phyloP scores from a whole-genome alignment of 2,329 filamentous ascomycete species.

The Mycogone perniciosa region DNA sequence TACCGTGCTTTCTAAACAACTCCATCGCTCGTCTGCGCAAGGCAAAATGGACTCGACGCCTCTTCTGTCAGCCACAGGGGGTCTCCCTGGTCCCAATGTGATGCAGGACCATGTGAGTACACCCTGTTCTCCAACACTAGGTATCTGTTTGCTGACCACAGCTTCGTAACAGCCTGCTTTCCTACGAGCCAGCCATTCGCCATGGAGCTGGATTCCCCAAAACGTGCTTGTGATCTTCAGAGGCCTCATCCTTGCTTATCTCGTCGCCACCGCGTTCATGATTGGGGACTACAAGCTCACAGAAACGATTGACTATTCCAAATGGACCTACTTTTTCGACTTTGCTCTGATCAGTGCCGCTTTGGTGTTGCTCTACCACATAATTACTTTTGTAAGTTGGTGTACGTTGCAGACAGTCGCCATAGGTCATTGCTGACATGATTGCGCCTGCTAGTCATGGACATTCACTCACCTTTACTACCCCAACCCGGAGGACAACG shows the following conservation, averaged over 20 bases:
- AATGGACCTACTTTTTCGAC: slow-evolving; percentile 41
- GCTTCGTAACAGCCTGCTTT: slow-evolving; percentile 39
- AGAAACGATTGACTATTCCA: slow-evolving; percentile 31
- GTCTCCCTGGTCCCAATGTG: slow-evolving; percentile 27
- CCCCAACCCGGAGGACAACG: slow-evolving; percentile 34
- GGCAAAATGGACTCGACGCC: slow-evolving; percentile 30
- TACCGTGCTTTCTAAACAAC: neutral
- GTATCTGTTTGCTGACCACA: slow-evolving; percentile 12
- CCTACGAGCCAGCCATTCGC: slow-evolving; percentile 45
- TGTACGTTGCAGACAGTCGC: neutral
- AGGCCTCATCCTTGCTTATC: slow-evolving; percentile 36
- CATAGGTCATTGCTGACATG: neutral
- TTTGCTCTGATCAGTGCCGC: slow-evolving; percentile 41
- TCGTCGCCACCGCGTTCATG: slow-evolving; percentile 36
- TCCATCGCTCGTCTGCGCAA: neutral
- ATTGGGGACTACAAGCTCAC: slow-evolving; percentile 41
- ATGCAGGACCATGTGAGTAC: slow-evolving; percentile 31
- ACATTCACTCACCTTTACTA: slow-evolving; percentile 47
- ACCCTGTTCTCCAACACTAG: neutral
- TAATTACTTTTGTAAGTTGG: slow-evolving; percentile 40
- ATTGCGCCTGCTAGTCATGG: slow-evolving; percentile 34
- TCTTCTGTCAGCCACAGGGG: slow-evolving; percentile 25
- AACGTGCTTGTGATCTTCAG: slow-evolving; percentile 39
- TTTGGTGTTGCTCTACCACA: slow-evolving; percentile 39
- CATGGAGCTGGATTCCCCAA: slow-evolving; percentile 43